Evolutionary conservation across 2,329 filamentous ascomycete genomes (phyloP).

Genomic region (Monosporascus sp.): DNA sequence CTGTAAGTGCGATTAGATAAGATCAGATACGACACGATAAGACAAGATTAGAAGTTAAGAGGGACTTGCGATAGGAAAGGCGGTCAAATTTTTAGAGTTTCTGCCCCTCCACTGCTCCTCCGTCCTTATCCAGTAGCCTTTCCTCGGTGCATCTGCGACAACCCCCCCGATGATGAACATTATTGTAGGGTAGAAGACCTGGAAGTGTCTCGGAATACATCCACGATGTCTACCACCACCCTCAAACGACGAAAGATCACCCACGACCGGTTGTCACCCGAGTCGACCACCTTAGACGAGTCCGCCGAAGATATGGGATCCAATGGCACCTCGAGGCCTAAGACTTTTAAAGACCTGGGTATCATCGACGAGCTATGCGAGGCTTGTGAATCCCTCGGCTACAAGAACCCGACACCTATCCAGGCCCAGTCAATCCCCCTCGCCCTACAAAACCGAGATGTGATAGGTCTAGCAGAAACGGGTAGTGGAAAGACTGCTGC

Average conservation of each 20-base stretch:
- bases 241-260: conserved; percentile 38
- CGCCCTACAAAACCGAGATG: conserved; percentile 74
- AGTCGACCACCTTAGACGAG: conserved; percentile 18
- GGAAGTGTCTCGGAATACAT: conserved; percentile 1
- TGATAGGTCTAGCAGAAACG: conserved; percentile 93
- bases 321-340: conserved; percentile 22
- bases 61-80: neutral
- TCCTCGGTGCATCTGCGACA: too few relatives aligned
- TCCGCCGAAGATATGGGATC: conserved; percentile 14
- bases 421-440: conserved; percentile 78
- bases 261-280: conserved; percentile 12
- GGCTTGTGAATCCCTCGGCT: conserved; percentile 76
- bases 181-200: too few relatives aligned
- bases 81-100: neutral
- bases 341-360: conserved; percentile 68
- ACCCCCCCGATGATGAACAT: too few relatives aligned
- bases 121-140: too few relatives aligned
- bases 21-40: neutral
- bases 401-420: conserved; percentile 83
- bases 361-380: conserved; percentile 85
- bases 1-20: neutral
- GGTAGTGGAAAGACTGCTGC: conserved; percentile 95
- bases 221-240: conserved; percentile 30
- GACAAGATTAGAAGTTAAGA: neutral
- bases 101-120: neutral